Base-by-base conservation (phyloP, 495 filamentous ascomycete species). In the Lentithecium fluviatile region DNA sequence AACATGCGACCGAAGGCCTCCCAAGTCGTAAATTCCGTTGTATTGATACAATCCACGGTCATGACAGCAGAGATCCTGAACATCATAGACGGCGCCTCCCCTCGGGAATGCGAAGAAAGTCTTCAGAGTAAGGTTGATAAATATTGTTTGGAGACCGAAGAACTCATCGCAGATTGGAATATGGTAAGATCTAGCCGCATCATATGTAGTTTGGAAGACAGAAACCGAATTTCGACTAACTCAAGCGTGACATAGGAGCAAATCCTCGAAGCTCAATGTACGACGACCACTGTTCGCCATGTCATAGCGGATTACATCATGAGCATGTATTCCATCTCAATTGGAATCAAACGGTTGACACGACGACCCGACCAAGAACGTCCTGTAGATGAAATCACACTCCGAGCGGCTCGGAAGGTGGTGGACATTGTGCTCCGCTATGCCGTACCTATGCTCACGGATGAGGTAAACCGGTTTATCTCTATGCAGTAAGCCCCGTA, bases 21-120 rank as follows among this genome's bases (percentile, higher is more conserved):
- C 6, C 58, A 53, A n/a, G n/a, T 40, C 10, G 47, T 54, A 12
- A 2, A 45, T 1, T 47, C 6, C 13, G 42, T 48, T 24, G 38
- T 61, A 6, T 52, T 19, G 37, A 29, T 61, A 6, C 10, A 26
- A 25, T 54, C 26, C 25, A 53, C 50, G 7, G 26, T 53, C 7
- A 21, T 53, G 58, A 53, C 50, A 17, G 48, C 34, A 8, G 58
- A 61, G 19, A 24, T 61, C 19, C 38, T 53, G n/a, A 24, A 53
- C 13, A 10, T 50, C 20, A 24, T 61, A 3, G 50, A 54, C 4
- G 36, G 15, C 36, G 7, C 8, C 1, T 6, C 55, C 2, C 11
- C 4, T 13, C 26, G 49, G 17, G 20, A 6, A 3, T 8, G 24
- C 8, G 17, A 50, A n/a, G 19, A 23, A 17, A 26, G 48, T 5